Evolutionary conservation across 2,329 filamentous ascomycete species (phyloP), one percentile per base, ranked within the genome.

Genomic region (Fusarium sp.): DNA sequence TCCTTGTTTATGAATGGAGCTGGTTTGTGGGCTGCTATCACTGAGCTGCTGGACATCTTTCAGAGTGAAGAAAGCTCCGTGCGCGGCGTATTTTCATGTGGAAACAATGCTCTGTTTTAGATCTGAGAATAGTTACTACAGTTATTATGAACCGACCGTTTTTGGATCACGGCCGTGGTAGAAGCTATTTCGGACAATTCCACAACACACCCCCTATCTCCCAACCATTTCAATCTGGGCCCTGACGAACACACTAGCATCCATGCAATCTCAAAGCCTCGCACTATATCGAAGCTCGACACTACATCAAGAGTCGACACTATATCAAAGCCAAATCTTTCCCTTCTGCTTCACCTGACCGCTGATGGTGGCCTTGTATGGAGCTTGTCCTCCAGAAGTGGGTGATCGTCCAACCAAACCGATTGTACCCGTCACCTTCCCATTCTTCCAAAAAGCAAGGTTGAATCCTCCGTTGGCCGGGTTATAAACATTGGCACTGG

Each of bases 301-400:
- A 8, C 25, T 52, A 8, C 6, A 10, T 52, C 17, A 52, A 30
- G 25, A 27, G 27, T 9, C 27, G 27, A 30, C 2, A 8, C 25
- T 52, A n/a, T 11, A 10, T 52, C 17, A 52, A 30, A 52, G 47
- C 47, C 47, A 52, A 6, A 38, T 58, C 32, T 38, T 70, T 27
- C 63, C 63, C n/a, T 45, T 66, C 45, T 66, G 63, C 43, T 66
- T 66, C 4, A 43, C 63, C 45, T 35, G 15, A 14, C 63, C 63
- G 10, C 63, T 38, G 22, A 66, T 66, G n/a, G 12, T 33, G 8
- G 63, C 63, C 32, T 20, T n/a, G 20, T 66, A 68, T 27, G 61
- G 66, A 37, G 66, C 50, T 15, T 20, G 30, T 11, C 32, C 61
- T 27, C 61, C 61, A 56, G 61, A 60, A 17, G 32, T 59, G 4